These are phyloP conservation scores for Hypoxylon rickii DNA, from an alignment of 495 filamentous ascomycete species.

Conservation along the genomic window DNA sequence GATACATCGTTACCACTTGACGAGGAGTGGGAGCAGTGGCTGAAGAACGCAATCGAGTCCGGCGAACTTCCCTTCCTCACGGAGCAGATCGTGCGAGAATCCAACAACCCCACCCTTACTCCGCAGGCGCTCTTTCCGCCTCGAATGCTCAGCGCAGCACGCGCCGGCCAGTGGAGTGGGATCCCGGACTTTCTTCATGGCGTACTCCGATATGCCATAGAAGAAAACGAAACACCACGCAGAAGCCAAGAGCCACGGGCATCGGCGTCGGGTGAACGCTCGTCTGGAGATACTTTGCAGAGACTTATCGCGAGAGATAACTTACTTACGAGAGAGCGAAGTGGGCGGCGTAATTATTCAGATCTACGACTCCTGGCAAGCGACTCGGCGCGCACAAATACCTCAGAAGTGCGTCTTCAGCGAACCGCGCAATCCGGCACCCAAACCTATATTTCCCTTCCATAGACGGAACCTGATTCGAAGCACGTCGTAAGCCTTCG, in stretches of 20 bases:
- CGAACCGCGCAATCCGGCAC: constrained; percentile 35
- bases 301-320: not conserved
- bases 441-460: constrained; percentile 22
- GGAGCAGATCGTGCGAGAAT: constrained; percentile 42
- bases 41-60: constrained; percentile 76
- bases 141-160: constrained; percentile 49
- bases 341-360: constrained; percentile 32
- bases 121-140: constrained; percentile 49
- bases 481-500: not conserved
- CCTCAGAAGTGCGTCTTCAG: constrained; percentile 30
- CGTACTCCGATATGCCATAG: constrained; percentile 49
- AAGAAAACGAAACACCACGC: constrained; percentile 25
- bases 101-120: constrained; percentile 35
- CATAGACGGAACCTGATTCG: not conserved
- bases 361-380: constrained; percentile 34
- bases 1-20: constrained; percentile 68
- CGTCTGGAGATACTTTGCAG: constrained; percentile 5
- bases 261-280: not conserved
- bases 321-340: constrained; percentile 6
- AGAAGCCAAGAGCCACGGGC: not conserved
- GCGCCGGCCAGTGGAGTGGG: constrained; percentile 56
- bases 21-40: constrained; percentile 83
- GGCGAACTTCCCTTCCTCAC: constrained; percentile 53
- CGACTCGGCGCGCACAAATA: constrained; percentile 4
- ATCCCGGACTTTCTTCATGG: constrained; percentile 55